Evolutionary conservation across 2,329 filamentous ascomycete genomes (phyloP).

Genomic region (Elsinoe arachidis): DNA sequence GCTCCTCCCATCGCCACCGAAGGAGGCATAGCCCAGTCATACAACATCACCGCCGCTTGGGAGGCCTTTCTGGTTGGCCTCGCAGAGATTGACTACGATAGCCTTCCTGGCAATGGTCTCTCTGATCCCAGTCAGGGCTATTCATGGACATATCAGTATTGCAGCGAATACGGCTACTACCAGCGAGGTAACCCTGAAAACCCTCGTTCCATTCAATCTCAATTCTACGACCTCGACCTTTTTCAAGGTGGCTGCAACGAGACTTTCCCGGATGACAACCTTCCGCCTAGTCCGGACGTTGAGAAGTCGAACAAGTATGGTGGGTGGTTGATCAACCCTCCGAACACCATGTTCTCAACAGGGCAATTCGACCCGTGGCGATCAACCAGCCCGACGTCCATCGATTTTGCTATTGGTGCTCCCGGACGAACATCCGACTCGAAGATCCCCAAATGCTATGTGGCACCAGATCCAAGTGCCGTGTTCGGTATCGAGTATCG

Average conservation of each 20-base stretch:
- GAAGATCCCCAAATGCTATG: slow-evolving; percentile 16
- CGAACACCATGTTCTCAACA: slow-evolving; percentile 19
- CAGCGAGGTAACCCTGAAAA: slow-evolving; percentile 18
- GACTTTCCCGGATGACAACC: slow-evolving; percentile 14
- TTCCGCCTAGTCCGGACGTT: slow-evolving; percentile 15
- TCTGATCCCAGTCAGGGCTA: slow-evolving; percentile 16
- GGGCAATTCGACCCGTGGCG: slow-evolving; percentile 20
- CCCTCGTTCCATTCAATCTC: slow-evolving; percentile 17
- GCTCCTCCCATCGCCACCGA: slow-evolving; percentile 17
- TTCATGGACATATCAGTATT: slow-evolving; percentile 19
- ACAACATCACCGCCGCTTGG: slow-evolving; percentile 17
- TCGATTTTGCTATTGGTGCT: slow-evolving; percentile 15
- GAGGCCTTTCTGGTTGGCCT: slow-evolving; percentile 16
- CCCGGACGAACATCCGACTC: slow-evolving; percentile 14
- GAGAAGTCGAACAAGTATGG: slow-evolving; percentile 17
- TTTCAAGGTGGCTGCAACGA: slow-evolving; percentile 15
- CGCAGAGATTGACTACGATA: slow-evolving; percentile 18
- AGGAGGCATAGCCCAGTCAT: slow-evolving; percentile 16
- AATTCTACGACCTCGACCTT: slow-evolving; percentile 13
- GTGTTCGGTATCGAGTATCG: slow-evolving; percentile 19
- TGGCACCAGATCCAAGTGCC: slow-evolving; percentile 14
- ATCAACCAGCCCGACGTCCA: slow-evolving; percentile 15
- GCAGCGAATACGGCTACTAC: slow-evolving; percentile 19
- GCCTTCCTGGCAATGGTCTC: slow-evolving; percentile 8
- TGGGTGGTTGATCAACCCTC: slow-evolving; percentile 19